Percentiles rank a stretch among this genome's conserved stretches.
phyloP scores from a whole-genome alignment of 2,329 filamentous ascomycete species.

The Xylaria sp. region DNA sequence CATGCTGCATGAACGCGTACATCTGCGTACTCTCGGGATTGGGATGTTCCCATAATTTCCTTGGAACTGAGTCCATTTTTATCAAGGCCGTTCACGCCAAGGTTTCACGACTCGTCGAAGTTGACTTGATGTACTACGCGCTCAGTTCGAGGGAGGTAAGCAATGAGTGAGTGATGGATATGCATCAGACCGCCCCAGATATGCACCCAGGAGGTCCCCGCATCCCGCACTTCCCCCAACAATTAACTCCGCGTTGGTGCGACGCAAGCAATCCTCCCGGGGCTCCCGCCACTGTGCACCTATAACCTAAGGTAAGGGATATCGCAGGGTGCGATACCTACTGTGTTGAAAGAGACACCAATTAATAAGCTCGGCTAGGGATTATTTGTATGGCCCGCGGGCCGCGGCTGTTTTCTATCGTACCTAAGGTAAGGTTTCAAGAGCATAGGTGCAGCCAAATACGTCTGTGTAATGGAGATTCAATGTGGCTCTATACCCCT shows the following conservation, averaged over 20 bases:
- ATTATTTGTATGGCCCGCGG: no score
- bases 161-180: neutral
- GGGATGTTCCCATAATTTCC: slow-evolving; percentile 71
- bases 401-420: no score
- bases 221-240: slow-evolving; percentile 27
- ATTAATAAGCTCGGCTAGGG: no score
- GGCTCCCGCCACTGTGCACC: neutral
- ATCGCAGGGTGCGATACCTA: no score
- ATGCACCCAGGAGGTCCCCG: neutral
- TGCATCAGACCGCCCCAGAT: no score
- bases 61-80: slow-evolving; percentile 43
- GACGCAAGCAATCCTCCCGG: neutral
- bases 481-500: no score
- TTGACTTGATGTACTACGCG: neutral
- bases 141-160: neutral
- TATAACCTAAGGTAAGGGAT: no score
- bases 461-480: no score
- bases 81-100: slow-evolving; percentile 36
- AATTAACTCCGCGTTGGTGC: slow-evolving; percentile 14
- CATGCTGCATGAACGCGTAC: slow-evolving; percentile 66
- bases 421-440: no score
- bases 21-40: slow-evolving; percentile 64
- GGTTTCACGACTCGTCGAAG: slow-evolving; percentile 31
- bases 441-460: no score
- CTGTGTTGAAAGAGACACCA: no score